Percentiles rank a stretch among this genome's conserved stretches.
Conservation (phyloP, 495 filamentous ascomycete species). For the Aspergillus ostianus region DNA sequence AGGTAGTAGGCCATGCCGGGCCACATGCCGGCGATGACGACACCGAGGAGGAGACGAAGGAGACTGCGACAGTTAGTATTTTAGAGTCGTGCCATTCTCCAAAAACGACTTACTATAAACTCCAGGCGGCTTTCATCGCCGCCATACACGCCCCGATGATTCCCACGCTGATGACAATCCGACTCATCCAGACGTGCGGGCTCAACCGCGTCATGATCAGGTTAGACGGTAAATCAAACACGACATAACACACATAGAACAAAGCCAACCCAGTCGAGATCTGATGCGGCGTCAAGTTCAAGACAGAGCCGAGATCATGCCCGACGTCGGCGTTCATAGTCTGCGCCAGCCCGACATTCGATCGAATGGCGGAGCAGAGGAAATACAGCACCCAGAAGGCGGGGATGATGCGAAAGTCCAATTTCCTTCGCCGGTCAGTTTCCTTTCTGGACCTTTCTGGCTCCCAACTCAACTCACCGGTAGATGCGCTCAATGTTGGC, state of each 20-base stretch:
- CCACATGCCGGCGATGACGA: conserved; percentile 93
- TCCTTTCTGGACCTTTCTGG: background rate
- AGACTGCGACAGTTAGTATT: conserved; percentile 45
- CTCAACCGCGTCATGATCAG: conserved; percentile 82
- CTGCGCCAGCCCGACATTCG: conserved; percentile 85
- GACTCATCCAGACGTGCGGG: conserved; percentile 88
- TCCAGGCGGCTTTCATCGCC: conserved; percentile 77
- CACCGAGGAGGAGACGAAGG: conserved; percentile 78
- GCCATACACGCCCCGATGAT: conserved; percentile 80
- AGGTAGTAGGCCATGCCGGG: conserved; percentile 94
- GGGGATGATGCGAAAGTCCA: conserved; percentile 82
- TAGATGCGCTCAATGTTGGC: conserved; percentile 44
- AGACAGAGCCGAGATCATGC: conserved; percentile 66
- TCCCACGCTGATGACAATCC: conserved; percentile 85
- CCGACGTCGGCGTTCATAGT: conserved; percentile 74
- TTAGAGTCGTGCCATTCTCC: background rate
- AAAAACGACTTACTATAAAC: conserved; percentile 69
- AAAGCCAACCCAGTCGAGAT: conserved; percentile 80
- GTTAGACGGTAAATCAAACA: conserved; percentile 88
- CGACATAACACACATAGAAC: conserved; percentile 88
- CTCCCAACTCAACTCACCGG: conserved; percentile 25
- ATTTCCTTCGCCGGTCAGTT: conserved; percentile 42
- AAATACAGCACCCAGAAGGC: conserved; percentile 95
- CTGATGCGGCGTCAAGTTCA: conserved; percentile 67
- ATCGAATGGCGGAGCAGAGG: conserved; percentile 84